Evolutionary conservation across 768 basidiomycete genomes (phyloP).

Genomic region (Albatrellus ellisii): DNA sequence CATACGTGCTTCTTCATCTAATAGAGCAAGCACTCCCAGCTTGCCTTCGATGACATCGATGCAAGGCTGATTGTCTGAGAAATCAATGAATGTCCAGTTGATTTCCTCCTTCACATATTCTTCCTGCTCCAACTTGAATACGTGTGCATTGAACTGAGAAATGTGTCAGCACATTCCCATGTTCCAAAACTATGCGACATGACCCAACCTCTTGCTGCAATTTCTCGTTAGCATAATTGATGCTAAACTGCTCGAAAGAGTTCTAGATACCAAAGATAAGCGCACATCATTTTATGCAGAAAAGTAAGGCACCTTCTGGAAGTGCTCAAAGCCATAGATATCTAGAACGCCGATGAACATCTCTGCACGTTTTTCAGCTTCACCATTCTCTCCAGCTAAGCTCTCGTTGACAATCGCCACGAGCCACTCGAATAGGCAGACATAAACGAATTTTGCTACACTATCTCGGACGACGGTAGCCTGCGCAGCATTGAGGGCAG

Average conservation of each 20-base stretch:
- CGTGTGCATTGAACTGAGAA: constrained; percentile 90
- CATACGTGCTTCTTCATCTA: constrained; percentile 96
- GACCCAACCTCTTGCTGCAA: constrained; percentile 80
- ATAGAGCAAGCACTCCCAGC: constrained; percentile 83
- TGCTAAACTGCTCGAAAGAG: constrained; percentile 96
- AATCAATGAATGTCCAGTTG: constrained; percentile 99
- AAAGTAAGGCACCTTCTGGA: constrained; percentile 61
- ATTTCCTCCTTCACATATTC: constrained; percentile 98
- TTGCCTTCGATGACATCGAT: constrained; percentile 98
- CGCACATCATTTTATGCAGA: not conserved
- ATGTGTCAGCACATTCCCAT: not conserved
- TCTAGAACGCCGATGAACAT: constrained; percentile 99
- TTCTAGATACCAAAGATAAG: constrained; percentile 30
- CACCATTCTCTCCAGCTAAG: constrained; percentile 88
- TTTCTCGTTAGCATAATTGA: constrained; percentile 99
- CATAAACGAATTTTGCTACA: constrained; percentile 97
- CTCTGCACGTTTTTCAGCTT: constrained; percentile 80
- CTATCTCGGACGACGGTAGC: constrained; percentile 92
- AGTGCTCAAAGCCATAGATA: constrained; percentile 96
- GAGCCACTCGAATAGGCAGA: constrained; percentile 97
- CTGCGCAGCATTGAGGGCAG: constrained; percentile 71
- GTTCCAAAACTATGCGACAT: not conserved
- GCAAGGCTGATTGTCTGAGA: constrained; percentile 97
- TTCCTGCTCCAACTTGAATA: constrained; percentile 98
- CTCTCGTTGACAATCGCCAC: constrained; percentile 97